These are phyloP conservation scores for Myriosclerotinia duriaeana DNA, from an alignment of 2,329 filamentous ascomycete genomes.

Conservation along the genomic window DNA sequence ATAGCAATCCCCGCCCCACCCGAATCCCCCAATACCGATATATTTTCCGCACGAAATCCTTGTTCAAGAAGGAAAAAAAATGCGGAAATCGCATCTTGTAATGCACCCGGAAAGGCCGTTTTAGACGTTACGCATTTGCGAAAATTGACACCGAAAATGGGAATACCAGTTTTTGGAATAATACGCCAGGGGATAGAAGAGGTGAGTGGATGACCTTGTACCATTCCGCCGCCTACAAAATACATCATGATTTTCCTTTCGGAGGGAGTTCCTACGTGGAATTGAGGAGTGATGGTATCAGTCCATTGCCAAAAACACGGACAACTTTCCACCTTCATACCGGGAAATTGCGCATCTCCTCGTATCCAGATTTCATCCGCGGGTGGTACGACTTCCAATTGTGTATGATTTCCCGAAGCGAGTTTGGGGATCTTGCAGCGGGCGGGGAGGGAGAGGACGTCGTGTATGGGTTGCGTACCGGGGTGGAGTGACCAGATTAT, in stretches of 20 bases:
- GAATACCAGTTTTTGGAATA: neutral
- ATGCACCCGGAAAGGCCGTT: neutral
- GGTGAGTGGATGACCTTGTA: neutral
- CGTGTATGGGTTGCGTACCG: constrained; percentile 1
- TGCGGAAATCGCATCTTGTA: neutral
- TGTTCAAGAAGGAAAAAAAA: neutral
- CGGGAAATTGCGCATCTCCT: neutral
- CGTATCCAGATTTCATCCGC: neutral
- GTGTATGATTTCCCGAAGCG: neutral
- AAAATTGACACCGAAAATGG: neutral
- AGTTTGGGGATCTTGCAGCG: constrained; percentile 3
- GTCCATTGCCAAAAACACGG: constrained; percentile 6
- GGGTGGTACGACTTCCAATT: neutral
- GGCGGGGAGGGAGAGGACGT: constrained; percentile 7
- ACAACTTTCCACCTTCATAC: neutral
- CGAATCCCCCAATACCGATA: neutral
- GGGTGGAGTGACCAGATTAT: neutral
- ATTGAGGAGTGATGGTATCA: neutral
- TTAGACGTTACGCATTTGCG: neutral
- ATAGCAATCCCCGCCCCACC: neutral
- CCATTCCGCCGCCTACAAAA: neutral
- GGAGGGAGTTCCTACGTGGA: neutral
- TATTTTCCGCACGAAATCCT: neutral
- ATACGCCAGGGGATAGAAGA: neutral
- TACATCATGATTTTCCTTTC: neutral